Evolutionary conservation across 495 filamentous ascomycete species (phyloP).

Genomic region (Rostrohypoxylon terebratum): DNA sequence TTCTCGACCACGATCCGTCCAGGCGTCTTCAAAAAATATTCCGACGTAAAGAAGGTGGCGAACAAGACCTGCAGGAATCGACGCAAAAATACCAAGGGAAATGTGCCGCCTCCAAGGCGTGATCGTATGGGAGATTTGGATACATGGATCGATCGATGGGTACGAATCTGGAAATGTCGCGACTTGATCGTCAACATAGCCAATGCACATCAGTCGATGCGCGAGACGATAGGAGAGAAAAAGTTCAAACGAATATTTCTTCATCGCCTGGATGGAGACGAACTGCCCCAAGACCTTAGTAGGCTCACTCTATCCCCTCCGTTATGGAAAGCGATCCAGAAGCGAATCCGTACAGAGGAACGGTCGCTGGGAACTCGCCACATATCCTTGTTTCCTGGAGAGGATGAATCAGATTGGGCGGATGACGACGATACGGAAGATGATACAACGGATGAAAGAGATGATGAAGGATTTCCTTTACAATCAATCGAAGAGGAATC

Average conservation of each 20-base stretch:
- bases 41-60: conserved; percentile 23
- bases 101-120: conserved; percentile 8
- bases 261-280: conserved; percentile 22
- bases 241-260: conserved; percentile 31
- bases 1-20: conserved; percentile 22
- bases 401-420: conserved; percentile 20
- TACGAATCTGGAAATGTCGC: conserved; percentile 32
- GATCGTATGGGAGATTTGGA: conserved; percentile 17
- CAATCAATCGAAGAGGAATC: conserved; percentile 25
- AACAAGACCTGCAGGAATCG: conserved; percentile 30
- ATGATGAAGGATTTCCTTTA: background rate
- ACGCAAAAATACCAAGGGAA: conserved; percentile 26
- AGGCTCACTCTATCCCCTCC: conserved; percentile 19
- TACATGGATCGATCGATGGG: conserved; percentile 36
- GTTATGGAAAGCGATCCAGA: conserved; percentile 35
- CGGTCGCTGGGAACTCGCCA: conserved; percentile 12
- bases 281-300: conserved; percentile 25
- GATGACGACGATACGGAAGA: conserved; percentile 21
- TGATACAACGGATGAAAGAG: background rate
- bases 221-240: conserved; percentile 30
- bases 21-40: conserved; percentile 19
- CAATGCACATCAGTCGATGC: conserved; percentile 16
- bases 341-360: conserved; percentile 16
- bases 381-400: conserved; percentile 8
- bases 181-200: conserved; percentile 21